Conservation (phyloP, 108 stramenopile species). For the Fistulifera solaris region DNA sequence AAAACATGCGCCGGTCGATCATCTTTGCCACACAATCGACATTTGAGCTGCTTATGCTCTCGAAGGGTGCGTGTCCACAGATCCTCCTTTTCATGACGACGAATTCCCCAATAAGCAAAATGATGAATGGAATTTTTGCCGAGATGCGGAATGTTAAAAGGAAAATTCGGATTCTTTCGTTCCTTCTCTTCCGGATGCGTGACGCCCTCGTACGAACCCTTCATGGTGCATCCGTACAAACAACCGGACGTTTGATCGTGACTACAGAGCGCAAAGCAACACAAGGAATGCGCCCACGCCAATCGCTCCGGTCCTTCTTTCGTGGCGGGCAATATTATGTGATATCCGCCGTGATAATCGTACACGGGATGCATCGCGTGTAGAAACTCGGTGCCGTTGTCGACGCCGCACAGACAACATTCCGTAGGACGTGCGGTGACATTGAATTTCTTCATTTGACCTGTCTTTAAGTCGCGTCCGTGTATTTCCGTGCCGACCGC, state of each 20-base stretch:
- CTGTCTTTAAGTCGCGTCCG: too few relatives aligned
- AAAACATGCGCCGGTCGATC: conserved; percentile 8
- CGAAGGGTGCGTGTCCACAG: conserved; percentile 8
- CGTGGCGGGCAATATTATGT: conserved; percentile 15
- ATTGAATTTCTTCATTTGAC: background rate
- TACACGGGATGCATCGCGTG: conserved; percentile 55
- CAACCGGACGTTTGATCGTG: conserved; percentile 15
- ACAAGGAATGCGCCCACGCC: conserved; percentile 46
- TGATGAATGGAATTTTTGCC: conserved; percentile 2
- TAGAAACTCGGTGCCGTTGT: conserved; percentile 11
- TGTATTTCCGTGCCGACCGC: too few relatives aligned
- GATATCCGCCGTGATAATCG: conserved; percentile 38
- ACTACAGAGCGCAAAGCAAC: conserved; percentile 16
- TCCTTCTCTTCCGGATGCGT: conserved; percentile 4
- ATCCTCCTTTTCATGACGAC: conserved; percentile 1
- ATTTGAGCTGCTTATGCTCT: conserved; percentile 25
- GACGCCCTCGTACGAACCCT: conserved; percentile 16
- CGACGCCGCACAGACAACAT: conserved; percentile 35
- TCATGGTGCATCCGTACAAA: conserved; percentile 25
- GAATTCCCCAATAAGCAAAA: conserved; percentile 16
- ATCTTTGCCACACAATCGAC: conserved; percentile 28
- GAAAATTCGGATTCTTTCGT: conserved; percentile 2
- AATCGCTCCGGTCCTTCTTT: conserved; percentile 15
- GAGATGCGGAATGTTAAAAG: conserved; percentile 1
- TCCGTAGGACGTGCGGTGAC: conserved; percentile 35